phyloP scores from a whole-genome alignment of 768 basidiomycete species.

The Postia placenta region DNA sequence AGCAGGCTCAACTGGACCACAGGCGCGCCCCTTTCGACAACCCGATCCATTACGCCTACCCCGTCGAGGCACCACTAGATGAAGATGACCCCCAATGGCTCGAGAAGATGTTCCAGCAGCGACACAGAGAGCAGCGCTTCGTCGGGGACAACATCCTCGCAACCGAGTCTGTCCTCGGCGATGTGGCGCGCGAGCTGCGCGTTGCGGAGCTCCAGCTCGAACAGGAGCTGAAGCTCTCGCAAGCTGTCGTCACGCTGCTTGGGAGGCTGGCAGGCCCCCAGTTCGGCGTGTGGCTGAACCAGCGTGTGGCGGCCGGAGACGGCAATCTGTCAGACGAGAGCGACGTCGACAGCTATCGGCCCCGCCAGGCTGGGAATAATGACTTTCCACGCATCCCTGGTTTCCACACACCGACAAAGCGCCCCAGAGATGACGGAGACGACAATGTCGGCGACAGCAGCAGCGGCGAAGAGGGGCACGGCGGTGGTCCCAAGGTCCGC shows the following conservation, averaged over 20 bases:
- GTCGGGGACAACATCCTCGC: not conserved
- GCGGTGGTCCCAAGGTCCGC: not conserved
- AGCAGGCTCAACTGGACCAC: too few species aligned
- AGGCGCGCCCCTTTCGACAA: too few species aligned
- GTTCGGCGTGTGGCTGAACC: not conserved
- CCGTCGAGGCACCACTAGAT: not conserved
- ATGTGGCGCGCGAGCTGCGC: not conserved
- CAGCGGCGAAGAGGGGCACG: too few species aligned
- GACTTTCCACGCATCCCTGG: too few species aligned
- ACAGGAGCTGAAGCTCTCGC: not conserved
- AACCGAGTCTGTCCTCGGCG: not conserved
- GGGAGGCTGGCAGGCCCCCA: not conserved
- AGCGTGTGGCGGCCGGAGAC: not conserved
- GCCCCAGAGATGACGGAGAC: not conserved
- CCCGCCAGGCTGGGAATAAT: not conserved
- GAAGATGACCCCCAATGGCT: conserved; percentile 6
- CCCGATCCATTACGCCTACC: not conserved
- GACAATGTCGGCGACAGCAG: too few species aligned
- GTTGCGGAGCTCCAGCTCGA: conserved; percentile 5
- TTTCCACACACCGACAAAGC: not conserved
- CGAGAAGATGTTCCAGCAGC: not conserved
- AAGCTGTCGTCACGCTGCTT: not conserved
- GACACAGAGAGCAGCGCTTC: not conserved
- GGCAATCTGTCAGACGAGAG: not conserved
- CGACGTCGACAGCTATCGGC: too few species aligned